Evolutionary conservation across 73 alveolate species (phyloP), one percentile per base, ranked within the genome.

Genomic region (Tetrahymena borealis): DNA sequence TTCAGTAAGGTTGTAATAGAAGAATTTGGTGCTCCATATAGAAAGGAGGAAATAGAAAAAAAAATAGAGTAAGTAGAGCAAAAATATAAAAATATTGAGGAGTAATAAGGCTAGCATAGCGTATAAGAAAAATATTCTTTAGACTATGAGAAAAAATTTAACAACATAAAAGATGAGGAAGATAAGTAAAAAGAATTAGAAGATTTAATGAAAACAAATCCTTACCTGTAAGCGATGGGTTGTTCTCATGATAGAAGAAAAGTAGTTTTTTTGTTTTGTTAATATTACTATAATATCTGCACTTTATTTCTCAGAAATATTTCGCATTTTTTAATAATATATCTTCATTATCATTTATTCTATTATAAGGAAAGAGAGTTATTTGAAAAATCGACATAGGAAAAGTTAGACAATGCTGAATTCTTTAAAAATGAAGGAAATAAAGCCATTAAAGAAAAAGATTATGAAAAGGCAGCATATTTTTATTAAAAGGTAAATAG

Each of bases 361-460:
- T 9, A 9, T 7, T 9, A 39, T 8, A 78, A 92, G 85, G 97
- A 95, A 94, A 95, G 95, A 38, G 96, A 95, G 77, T 37, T 95
- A 20, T 95, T 79, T 91, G 97, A 95, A 43, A 95, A 94, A 78
- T 90, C 97, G 15, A 95, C 95, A n/a, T 35, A 90, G 77, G 97
- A 95, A 90, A 95, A 95, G 91, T 79, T 95, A 37, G 94, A 93
- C 37, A 95, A 95, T 40, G 91, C 94, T 38, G 92, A 90, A 77
- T 92, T 77, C 33, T 95, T 95, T 93, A 95, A 95, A 78, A 32
- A 37, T 12, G 96, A 95, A 91, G 97, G 97, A 31, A 95, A 95
- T 91, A 40, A 32, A 18, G 96, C 94, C 4, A 92, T 92, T 28
- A 93, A 93, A 90, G 91, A 92, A 40, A 92, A 92, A 93, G 93